A percentile compares a stretch with the other conserved stretches of the same genome.
These are phyloP conservation scores for Dinochytrium kinnereticum DNA, from an alignment of 371 early-diverging fungal species.

Conservation along the genomic window DNA sequence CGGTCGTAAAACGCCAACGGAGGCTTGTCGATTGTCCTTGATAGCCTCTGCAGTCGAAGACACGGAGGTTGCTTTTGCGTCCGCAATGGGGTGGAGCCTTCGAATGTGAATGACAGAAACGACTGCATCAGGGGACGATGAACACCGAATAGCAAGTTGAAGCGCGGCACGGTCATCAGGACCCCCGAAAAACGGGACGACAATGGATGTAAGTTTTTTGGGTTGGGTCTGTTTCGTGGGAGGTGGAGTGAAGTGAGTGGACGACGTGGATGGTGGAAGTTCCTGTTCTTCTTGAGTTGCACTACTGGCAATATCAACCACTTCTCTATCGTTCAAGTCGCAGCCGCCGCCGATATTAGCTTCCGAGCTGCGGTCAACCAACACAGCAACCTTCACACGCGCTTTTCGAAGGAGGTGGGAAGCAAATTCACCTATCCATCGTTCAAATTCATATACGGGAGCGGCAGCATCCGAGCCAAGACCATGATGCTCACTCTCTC, in stretches of 20 bases:
- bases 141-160: neutral
- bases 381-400: conserved; percentile 10
- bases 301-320: neutral
- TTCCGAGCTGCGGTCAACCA: neutral
- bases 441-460: neutral
- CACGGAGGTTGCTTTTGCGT: too few relatives aligned
- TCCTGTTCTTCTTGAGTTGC: too few relatives aligned
- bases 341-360: too few relatives aligned
- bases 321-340: neutral
- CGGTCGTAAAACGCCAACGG: too few relatives aligned
- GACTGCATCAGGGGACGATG: neutral
- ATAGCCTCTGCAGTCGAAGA: too few relatives aligned
- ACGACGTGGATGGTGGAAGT: neutral
- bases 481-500: neutral
- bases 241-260: neutral
- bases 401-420: conserved; percentile 11
- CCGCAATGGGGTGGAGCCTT: too few relatives aligned
- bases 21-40: too few relatives aligned
- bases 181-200: conserved; percentile 22
- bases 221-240: neutral
- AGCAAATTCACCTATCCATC: conserved; percentile 7
- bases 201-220: neutral
- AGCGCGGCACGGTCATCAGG: conserved; percentile 19
- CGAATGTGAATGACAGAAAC: conserved; percentile 20
- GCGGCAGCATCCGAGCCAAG: neutral